Percentiles rank a stretch among this genome's conserved stretches.
Conservation (phyloP, 345 rosid genomes). For the Aegle marmelos region DNA sequence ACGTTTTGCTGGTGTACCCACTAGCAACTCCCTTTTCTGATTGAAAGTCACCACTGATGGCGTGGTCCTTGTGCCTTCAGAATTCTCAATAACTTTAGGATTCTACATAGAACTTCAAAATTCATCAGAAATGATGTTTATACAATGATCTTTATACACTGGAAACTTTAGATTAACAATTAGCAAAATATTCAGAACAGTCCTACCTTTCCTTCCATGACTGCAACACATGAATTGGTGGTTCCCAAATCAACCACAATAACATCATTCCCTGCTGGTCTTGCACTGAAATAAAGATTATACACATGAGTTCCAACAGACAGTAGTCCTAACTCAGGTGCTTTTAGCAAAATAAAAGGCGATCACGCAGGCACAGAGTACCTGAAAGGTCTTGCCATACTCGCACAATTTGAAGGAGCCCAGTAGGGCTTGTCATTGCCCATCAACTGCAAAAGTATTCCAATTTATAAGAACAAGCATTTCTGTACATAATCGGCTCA, state of each 20-base stretch:
- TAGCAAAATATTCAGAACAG: background rate
- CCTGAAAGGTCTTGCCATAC: slow-evolving; percentile 77
- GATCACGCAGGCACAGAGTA: slow-evolving; percentile 3
- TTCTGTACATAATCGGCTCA: too few species aligned
- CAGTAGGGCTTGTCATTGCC: slow-evolving; percentile 41
- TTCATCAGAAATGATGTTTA: background rate
- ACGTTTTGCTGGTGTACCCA: slow-evolving; percentile 89
- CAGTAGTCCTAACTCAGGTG: background rate
- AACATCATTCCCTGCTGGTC: slow-evolving; percentile 80
- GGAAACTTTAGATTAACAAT: background rate
- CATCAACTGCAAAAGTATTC: slow-evolving; percentile 40
- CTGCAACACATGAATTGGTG: slow-evolving; percentile 92
- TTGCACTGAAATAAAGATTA: slow-evolving; percentile 44
- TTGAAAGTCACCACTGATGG: slow-evolving; percentile 88
- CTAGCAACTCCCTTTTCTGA: slow-evolving; percentile 69
- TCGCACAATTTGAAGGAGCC: slow-evolving; percentile 40
- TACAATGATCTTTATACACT: background rate
- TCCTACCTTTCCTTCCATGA: slow-evolving; percentile 97
- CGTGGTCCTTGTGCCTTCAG: slow-evolving; percentile 87
- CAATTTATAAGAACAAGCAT: too few species aligned
- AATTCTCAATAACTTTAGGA: slow-evolving; percentile 86
- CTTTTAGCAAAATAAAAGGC: background rate
- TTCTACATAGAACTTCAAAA: slow-evolving; percentile 33
- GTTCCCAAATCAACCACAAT: slow-evolving; percentile 98
- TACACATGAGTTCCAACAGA: background rate